Base-by-base conservation (phyloP, 2,329 filamentous ascomycete genomes). In the Stemphylium lycopersici region DNA sequence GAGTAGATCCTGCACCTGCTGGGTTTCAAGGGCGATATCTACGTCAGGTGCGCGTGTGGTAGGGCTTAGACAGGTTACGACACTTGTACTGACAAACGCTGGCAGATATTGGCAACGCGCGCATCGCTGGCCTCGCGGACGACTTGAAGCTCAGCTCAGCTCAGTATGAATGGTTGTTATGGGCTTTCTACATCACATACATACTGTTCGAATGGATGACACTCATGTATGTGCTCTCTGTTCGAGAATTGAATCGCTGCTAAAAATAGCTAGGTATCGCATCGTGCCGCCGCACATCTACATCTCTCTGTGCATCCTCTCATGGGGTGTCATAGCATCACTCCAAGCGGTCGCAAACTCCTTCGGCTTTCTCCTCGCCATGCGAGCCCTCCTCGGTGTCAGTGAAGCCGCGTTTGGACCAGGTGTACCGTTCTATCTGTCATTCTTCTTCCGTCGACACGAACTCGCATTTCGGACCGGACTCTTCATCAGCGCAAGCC, bases 401-500 rank as follows among this genome's bases (percentile, higher is more conserved):
- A 78, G 80, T 11, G 85, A 88, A 72, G 85, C 85, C 0, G 85
- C 84, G 0, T 88, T 88, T 63, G 80, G 81, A 1, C 84, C 85
- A 0, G 86, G 86, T 4, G 81, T 87, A 0, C 86, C 86, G 0
- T 87, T 87, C 66, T 88, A 86, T 57, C 72, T 88, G 7, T 86
- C 84, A 0, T 83, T 87, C 65, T 88, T 88, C 75, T 88, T 84
- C 69, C 80, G 79, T 12, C 77, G 84, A 6, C 78, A 85, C 41
- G 93, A 98, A 73, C 79, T 97, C 31, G 93, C 93, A 0, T 88
- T 95, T 56, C 82, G 93, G 33, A 95, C 90, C 0, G 93, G 91
- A 18, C 82, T 96, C 1, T 96, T 96, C 75, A 87, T 97, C 48
- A 92, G 90, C 0, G 93, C 85, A 0, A 84, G 84, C 6, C 84